phyloP scores from a whole-genome alignment of 2,329 filamentous ascomycete genomes.

The Ophiostoma tasmaniense region DNA sequence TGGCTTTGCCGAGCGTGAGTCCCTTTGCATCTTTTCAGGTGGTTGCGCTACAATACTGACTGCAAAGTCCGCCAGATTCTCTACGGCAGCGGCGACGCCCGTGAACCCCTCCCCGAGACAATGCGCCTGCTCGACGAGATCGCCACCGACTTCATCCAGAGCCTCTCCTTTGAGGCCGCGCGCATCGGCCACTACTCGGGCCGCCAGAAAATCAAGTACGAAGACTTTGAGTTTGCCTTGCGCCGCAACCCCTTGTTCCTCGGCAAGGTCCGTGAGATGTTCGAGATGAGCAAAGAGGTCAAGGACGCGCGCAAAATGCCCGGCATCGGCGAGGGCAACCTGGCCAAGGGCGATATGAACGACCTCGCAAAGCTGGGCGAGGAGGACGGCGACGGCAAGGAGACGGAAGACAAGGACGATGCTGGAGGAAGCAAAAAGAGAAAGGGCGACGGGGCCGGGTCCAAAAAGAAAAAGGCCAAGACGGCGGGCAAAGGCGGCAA shows the following conservation, averaged over 20 bases:
- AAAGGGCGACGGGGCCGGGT: neutral
- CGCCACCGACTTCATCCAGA: slow-evolving; percentile 91
- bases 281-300: slow-evolving; percentile 80
- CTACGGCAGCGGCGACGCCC: slow-evolving; percentile 71
- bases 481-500: neutral
- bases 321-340: slow-evolving; percentile 51
- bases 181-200: slow-evolving; percentile 77
- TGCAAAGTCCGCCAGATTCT: slow-evolving; percentile 60
- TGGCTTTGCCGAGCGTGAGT: slow-evolving; percentile 58
- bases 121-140: slow-evolving; percentile 88
- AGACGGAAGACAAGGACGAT: slow-evolving; percentile 22
- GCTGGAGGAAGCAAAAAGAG: slow-evolving; percentile 14
- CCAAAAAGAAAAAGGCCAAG: slow-evolving; percentile 9
- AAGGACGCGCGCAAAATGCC: slow-evolving; percentile 74
- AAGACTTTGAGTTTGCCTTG: slow-evolving; percentile 93
- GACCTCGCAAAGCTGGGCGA: slow-evolving; percentile 22
- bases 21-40: neutral
- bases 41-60: neutral
- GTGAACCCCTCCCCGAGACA: slow-evolving; percentile 71
- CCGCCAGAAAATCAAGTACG: slow-evolving; percentile 94
- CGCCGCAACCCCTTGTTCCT: slow-evolving; percentile 77
- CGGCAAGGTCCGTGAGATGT: slow-evolving; percentile 79
- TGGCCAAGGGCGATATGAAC: slow-evolving; percentile 24
- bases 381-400: slow-evolving; percentile 7
- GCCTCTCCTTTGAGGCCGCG: slow-evolving; percentile 83